phyloP scores from a whole-genome alignment of 495 filamentous ascomycete genomes.

The Aspergillus cavernicola region DNA sequence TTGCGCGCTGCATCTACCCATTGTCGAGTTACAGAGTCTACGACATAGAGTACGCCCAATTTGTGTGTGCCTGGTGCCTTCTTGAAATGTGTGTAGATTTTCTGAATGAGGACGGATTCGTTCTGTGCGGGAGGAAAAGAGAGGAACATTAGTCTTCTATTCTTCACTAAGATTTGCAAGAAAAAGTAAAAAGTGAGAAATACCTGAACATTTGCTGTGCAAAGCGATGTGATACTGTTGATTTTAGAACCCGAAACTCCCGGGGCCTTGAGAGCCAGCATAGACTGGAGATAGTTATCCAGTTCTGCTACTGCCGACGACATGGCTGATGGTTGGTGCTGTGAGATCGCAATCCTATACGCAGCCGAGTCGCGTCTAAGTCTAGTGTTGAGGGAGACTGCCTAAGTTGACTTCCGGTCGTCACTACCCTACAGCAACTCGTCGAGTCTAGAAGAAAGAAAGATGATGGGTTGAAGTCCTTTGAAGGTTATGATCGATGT shows the following conservation, averaged over 20 bases:
- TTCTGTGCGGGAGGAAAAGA: constrained; percentile 57
- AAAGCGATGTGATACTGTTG: constrained; percentile 74
- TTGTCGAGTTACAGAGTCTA: constrained; percentile 99
- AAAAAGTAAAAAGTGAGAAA: constrained; percentile 14
- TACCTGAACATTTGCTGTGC: constrained; percentile 92
- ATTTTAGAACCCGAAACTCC: constrained; percentile 93
- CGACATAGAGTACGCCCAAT: constrained; percentile 97
- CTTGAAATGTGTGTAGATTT: constrained; percentile 95
- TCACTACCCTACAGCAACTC: constrained; percentile 45
- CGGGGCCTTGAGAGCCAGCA: constrained; percentile 86
- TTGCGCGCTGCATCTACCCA: constrained; percentile 95
- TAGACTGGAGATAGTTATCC: constrained; percentile 83
- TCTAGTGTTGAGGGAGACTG: too few species aligned
- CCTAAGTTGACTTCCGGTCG: constrained; percentile 29
- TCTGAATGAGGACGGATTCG: constrained; percentile 92
- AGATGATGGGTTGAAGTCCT: too few species aligned
- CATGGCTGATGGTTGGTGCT: constrained; percentile 45
- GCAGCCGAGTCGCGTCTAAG: too few species aligned
- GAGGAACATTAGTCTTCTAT: constrained; percentile 31
- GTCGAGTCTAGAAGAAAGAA: too few species aligned
- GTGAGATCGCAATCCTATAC: constrained; percentile 15
- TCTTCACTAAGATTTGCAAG: neutral
- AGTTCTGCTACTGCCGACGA: constrained; percentile 84
- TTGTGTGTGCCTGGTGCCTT: constrained; percentile 94
- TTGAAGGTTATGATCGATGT: too few species aligned